These are phyloP conservation scores for Sphaerosporella brunnea DNA, from an alignment of 495 filamentous ascomycete genomes.

Conservation along the genomic window DNA sequence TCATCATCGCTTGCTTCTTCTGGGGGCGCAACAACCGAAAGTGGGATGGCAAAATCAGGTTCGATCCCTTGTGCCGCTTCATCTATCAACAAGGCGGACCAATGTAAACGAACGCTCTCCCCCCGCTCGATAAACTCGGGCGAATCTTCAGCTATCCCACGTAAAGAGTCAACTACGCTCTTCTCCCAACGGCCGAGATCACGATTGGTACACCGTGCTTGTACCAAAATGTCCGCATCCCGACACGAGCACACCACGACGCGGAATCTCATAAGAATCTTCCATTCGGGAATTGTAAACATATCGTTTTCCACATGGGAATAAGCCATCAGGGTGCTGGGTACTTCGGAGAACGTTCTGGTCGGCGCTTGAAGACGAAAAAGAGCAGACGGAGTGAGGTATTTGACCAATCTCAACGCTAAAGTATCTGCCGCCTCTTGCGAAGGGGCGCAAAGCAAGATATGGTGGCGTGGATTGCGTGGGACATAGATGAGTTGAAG, in stretches of 20 bases:
- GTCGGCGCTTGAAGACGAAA: constrained; percentile 34
- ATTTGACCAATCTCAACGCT: constrained; percentile 30
- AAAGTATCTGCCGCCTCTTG: constrained; percentile 39
- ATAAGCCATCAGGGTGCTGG: constrained; percentile 31
- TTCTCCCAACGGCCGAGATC: constrained; percentile 29
- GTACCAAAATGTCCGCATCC: constrained; percentile 34
- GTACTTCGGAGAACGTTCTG: constrained; percentile 35
- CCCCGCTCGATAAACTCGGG: constrained; percentile 20
- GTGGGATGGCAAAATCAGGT: constrained; percentile 34
- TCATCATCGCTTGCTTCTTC: constrained; percentile 22
- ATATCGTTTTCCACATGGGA: constrained; percentile 32
- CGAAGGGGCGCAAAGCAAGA: constrained; percentile 40
- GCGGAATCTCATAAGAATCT: constrained; percentile 33
- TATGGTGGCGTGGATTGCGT: constrained; percentile 26
- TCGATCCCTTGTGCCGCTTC: constrained; percentile 43
- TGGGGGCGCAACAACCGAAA: constrained; percentile 36
- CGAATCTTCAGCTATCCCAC: constrained; percentile 16
- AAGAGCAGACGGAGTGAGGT: constrained; percentile 29
- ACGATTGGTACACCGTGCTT: constrained; percentile 34
- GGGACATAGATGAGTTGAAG: constrained; percentile 25
- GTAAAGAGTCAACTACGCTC: constrained; percentile 21
- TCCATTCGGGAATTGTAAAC: constrained; percentile 35
- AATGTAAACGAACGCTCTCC: constrained; percentile 29
- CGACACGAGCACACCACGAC: constrained; percentile 36
- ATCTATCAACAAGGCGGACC: constrained; percentile 38